Conservation (phyloP, 768 basidiomycete genomes). For the Boletus sp. region DNA sequence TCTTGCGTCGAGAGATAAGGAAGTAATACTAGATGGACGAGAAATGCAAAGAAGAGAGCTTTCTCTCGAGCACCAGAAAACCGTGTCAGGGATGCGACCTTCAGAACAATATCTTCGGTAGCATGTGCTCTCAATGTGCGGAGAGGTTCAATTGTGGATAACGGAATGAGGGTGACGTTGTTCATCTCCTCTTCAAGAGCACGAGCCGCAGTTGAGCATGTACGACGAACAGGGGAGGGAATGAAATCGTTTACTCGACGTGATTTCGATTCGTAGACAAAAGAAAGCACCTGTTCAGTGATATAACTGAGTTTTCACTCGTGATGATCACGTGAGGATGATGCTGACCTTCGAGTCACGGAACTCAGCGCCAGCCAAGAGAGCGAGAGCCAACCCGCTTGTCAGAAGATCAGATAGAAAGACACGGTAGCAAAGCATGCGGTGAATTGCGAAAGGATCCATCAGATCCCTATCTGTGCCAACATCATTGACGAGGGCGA, state of each 20-base stretch:
- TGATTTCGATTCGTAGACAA: conserved; percentile 49
- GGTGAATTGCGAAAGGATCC: conserved; percentile 18
- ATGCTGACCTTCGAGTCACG: conserved; percentile 57
- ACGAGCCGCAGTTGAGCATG: conserved; percentile 6
- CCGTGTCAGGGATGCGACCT: conserved; percentile 8
- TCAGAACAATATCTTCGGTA: conserved; percentile 3
- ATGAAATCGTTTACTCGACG: conserved; percentile 13
- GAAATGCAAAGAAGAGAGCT: conserved; percentile 36
- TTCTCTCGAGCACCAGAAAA: conserved; percentile 5
- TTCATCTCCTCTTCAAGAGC: conserved; percentile 6
- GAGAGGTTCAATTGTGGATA: background rate
- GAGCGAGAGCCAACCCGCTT: conserved; percentile 49
- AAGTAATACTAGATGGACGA: conserved; percentile 41
- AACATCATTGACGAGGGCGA: conserved; percentile 58
- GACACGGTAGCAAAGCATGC: conserved; percentile 45
- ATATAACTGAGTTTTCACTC: background rate
- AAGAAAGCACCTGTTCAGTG: conserved; percentile 50
- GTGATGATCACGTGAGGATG: background rate
- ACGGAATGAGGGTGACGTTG: background rate
- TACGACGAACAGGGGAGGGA: conserved; percentile 6
- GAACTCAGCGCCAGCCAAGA: conserved; percentile 55
- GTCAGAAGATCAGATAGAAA: conserved; percentile 50
- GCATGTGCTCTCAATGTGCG: background rate
- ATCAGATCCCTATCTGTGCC: conserved; percentile 24
- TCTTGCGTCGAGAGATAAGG: conserved; percentile 37